Percentiles rank a stretch among this genome's conserved stretches.
Conservation (phyloP, 176 grass and related monocot species). For the Carex pumila region DNA sequence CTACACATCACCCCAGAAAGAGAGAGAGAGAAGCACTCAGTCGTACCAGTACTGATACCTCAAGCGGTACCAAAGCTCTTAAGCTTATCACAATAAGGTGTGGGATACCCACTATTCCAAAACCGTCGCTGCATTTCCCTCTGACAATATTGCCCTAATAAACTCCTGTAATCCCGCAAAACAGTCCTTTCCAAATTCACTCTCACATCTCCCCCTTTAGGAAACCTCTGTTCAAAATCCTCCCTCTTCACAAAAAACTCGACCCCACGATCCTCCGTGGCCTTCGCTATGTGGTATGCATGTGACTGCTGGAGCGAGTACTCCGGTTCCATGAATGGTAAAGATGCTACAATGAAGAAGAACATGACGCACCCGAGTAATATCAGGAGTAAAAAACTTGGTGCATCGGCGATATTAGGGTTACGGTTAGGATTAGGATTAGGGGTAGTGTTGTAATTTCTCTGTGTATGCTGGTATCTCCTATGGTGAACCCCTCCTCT, state of each 20-base stretch:
- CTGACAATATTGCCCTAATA: conserved; percentile 53
- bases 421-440: background rate
- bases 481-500: conserved; percentile 23
- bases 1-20: background rate
- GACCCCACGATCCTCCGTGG: conserved; percentile 54
- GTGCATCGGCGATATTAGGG: background rate
- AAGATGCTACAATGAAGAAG: conserved; percentile 40
- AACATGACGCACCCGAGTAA: conserved; percentile 43
- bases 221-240: conserved; percentile 76
- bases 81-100: conserved; percentile 71
- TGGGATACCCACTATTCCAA: conserved; percentile 57
- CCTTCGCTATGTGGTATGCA: conserved; percentile 49
- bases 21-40: background rate
- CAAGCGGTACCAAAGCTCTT: conserved; percentile 35
- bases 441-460: conserved; percentile 12
- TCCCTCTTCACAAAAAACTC: conserved; percentile 69
- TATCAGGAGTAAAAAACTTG: conserved; percentile 40
- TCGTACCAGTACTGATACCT: background rate
- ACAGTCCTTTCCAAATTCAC: conserved; percentile 57
- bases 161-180: conserved; percentile 59
- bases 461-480: conserved; percentile 11
- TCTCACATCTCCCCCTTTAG: conserved; percentile 48
- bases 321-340: conserved; percentile 44
- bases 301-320: conserved; percentile 68
- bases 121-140: conserved; percentile 49